Base-by-base conservation (phyloP, 169 alveolate species). In the Eimeria sp. region DNA sequence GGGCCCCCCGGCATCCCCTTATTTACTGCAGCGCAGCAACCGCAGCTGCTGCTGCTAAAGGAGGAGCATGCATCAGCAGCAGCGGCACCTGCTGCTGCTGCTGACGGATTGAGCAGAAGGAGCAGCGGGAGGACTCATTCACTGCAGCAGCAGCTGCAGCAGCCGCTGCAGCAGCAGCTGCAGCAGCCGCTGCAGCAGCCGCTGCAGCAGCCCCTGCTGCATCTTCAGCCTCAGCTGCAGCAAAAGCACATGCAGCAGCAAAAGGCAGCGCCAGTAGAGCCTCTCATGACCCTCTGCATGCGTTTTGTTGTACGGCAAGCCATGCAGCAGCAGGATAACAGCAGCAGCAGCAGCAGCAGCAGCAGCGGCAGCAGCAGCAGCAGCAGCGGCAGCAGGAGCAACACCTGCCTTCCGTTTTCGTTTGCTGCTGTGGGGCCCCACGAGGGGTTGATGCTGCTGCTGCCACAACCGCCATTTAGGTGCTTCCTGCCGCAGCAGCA, bases 401-500 rank as follows among this genome's bases (percentile, higher is more conserved):
- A 76, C 90, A 80, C 49, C 72, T 18, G 76, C 76, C 49, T 56
- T 33, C 20, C 52, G 8, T 4, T 46, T 30, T 30, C 76, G 76
- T 82, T 82, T 56, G 90, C 71, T 82, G 71, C 90, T 16, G 4
- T 82, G 33, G 76, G 68, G 9, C 90, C 74, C 37, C 90, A 25
- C 14, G 56, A 58, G 49, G 74, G 33, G 46, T 58, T 82, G 90
- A 54, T 82, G 76, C 74, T 82, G 71, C 74, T 82, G 90, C 90
- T 82, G 76, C 90, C 90, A 56, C 76, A 9, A 37, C 90, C 90
- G 27, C 90, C 90, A 52, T 56, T 52, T 10, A 33, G 76, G 54
- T 56, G 60, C 25, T 82, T 82, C 18, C 74, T 82, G 58, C 90
- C 76, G 58, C 74, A 52, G 90, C 90, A 56, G 90, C 90, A 82